Evolutionary conservation across 225 moss, liverwort and hornwort genomes (phyloP).

Genomic region (Climacium dendroides): DNA sequence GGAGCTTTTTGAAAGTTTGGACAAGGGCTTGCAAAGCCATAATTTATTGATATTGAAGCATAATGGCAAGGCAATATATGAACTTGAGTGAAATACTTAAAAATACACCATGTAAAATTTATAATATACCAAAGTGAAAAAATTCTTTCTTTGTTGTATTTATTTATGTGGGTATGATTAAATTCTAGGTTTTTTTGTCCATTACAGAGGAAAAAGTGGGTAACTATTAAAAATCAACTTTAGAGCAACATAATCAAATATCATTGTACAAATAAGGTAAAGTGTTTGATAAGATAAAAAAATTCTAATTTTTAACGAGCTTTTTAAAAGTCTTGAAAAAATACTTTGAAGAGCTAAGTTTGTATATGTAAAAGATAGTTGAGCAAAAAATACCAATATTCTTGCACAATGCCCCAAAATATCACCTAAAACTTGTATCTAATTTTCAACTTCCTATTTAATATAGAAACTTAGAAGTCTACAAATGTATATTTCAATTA

Average conservation of each 20-base stretch:
- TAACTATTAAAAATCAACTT: too few species aligned
- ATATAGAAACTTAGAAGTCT: neutral
- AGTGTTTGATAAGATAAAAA: neutral
- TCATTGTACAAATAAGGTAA: neutral
- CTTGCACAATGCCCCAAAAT: neutral
- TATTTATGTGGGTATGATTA: neutral
- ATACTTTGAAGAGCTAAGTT: neutral
- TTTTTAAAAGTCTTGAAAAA: neutral
- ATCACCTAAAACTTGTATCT: neutral
- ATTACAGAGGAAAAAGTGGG: too few species aligned
- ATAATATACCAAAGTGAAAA: neutral
- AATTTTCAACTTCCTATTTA: neutral
- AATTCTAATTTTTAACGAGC: too few species aligned
- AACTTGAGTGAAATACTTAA: too few species aligned
- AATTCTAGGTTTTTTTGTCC: too few species aligned
- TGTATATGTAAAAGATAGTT: neutral
- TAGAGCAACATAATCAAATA: too few species aligned
- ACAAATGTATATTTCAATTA: neutral
- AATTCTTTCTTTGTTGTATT: neutral
- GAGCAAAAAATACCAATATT: neutral
- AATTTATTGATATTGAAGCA: neutral
- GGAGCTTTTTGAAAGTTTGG: neutral
- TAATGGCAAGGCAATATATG: neutral
- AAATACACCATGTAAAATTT: neutral
- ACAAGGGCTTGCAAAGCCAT: neutral